Base-by-base conservation (phyloP, 768 basidiomycete genomes). In the Calvatia gigantea region DNA sequence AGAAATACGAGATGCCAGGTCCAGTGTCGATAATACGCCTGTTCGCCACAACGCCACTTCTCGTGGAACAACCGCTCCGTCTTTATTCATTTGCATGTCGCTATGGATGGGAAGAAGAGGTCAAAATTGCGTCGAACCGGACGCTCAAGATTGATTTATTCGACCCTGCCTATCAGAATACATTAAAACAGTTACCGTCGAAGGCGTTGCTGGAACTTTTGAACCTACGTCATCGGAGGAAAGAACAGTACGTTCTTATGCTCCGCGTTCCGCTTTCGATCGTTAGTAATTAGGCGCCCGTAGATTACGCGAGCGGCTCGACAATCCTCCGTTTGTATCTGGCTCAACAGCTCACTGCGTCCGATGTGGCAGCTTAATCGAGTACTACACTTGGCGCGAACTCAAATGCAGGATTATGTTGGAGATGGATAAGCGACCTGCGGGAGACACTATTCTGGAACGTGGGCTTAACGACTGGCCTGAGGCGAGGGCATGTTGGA, bases 1-100 rank as follows among this genome's bases (percentile, higher is more conserved):
- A 87, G 62, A 86, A 85, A 62, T 87, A 87, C 64, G 85, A 86
- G 32, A 87, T 85, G 81, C 77, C 80, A 0, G 86, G 85, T 0
- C 83, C 85, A 1, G 70, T 74, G 56, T 84, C 82, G 5, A 77
- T 86, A 59, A 67, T 86, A 47, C 82, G 83, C 35, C 77, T 82
- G 31, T 74, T 82, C n/a, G 70, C 82, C 51, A 74, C 78, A 65
- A 80, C 80, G 0, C 80, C 78, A 1, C 68, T 76, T 0, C 72
- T 86, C 38, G 68, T 79, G 21, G 70, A 73, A 33, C 69, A 80
- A 41, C 78, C 83, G 0, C 69, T 85, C 15, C 75, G 79, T 11
- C 66, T 85, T 14, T 85, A 85, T 59, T 71, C 77, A 4, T 67
- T 79, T 2, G 79, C 83, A 17, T 79, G 79, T 51, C 77, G 84